Evolutionary conservation across 345 rosid genomes (phyloP), one percentile per base, ranked within the genome.

Genomic region (Syzygium grande): DNA sequence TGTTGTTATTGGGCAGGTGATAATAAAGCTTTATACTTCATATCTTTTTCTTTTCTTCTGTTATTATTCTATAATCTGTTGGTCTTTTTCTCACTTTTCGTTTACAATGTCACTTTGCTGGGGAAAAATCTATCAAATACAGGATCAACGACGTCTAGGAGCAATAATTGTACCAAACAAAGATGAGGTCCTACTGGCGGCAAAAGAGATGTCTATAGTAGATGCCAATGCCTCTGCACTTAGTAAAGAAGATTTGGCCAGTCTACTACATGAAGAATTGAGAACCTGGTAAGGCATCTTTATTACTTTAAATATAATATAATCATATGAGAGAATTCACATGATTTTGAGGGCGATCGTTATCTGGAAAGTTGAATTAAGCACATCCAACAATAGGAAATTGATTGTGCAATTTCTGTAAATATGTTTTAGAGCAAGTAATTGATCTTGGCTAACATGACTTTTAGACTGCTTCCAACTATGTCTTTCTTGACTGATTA

Each of bases 81-180:
- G 27, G 38, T 68, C 29, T 46, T 34, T 58, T 63, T 58, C n/a
- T 58, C 65, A 58, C 29, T 58, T 23, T 58, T 87, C n/a, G 14
- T 52, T n/a, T 87, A 73, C 89, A 94, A 55, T 22, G 59, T 9
- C 59, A 55, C 5, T 55, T 8, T 55, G 9, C 59, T 4, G 0
- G 59, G 59, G 59, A 55, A 55, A 54, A 98, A 98, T 96, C 88
- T 95, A 93, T 91, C 96, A 98, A 52, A 43, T 86, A 65, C 90
- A 97, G 99, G 99, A 96, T 90, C 96, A 92, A 91, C 96, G 98
- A 52, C 97, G 98, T 19, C 91, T 93, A 68, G 98, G 95, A 91
- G 98, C 98, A 63, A 93, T 96, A 89, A 87, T 97, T 73, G 93
- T 96, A 87, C 97, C 98, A 51, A 93, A 96, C 92, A 94, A 94